Evolutionary conservation across 805 yeast species (phyloP), one percentile per base, ranked within the genome.

Genomic region (Wickerhamiella kurtzmanii): DNA sequence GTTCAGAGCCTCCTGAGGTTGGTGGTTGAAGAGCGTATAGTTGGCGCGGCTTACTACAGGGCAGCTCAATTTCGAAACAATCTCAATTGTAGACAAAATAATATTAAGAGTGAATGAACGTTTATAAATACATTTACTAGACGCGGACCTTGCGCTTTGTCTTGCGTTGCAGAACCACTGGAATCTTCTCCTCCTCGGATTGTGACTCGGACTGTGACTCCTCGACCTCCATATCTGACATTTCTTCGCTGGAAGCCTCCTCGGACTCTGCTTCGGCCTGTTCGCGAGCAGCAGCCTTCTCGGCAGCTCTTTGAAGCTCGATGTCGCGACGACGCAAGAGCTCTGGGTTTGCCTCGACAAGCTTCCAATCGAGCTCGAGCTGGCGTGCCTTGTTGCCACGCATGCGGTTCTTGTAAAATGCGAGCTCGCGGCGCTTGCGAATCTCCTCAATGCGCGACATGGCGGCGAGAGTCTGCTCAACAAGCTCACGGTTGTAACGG

Each of bases 371-470:
- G 48, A 82, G 72, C 47, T 79, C 85, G 61, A 86, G 73, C 65
- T 83, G 82, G 65, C 79, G 77, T 57, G 83, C 96, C 68, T 80
- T 83, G 71, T 92, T 92, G 54, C 96, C 96, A 68, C 83, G 85
- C 98, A 92, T 92, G 79, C 98, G 83, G 72, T 88, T 87, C 86
- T 88, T 89, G 74, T 85, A 92, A 87, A 92, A 92, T 15, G 97
- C 96, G 64, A 94, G 77, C 69, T 92, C 98, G 73, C 98, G 82
- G 74, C 80, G 87, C 65, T 76, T 81, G 73, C 98, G 80, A 66
- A 92, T 92, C 70, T 86, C 94, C 66, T 92, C 96, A 52, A 92
- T 82, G 71, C 96, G 80, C 47, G 82, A 74, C 98, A 92, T 92
- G 41, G 95, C 96, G 70, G 76, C 81, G 67, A 92, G 75, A 16